These are phyloP conservation scores for Cryptococcus hybrid DNA, from an alignment of 1,284 basidiomycete species.

Conservation along the genomic window DNA sequence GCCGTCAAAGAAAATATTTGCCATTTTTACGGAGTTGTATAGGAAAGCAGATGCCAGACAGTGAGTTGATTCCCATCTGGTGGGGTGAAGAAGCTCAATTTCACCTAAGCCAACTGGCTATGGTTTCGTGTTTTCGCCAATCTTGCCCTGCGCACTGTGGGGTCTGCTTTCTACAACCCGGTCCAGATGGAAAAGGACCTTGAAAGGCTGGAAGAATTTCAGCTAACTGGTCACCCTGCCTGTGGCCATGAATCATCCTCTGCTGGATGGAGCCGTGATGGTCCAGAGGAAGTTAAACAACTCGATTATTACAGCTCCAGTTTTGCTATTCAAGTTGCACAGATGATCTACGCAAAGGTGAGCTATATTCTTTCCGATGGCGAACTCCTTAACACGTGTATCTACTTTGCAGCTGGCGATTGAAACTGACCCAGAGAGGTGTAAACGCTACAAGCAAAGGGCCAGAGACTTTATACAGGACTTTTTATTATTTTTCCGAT, in stretches of 20 bases:
- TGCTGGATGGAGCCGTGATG: constrained; percentile 69
- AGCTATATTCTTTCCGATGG: background rate
- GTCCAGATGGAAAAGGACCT: constrained; percentile 68
- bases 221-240: constrained; percentile 54
- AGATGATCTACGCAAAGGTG: constrained; percentile 65
- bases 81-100: constrained; percentile 1
- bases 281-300: constrained; percentile 71
- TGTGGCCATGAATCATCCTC: constrained; percentile 49
- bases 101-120: constrained; percentile 65
- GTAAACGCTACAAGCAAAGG: constrained; percentile 63
- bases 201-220: constrained; percentile 75
- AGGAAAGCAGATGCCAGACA: constrained; percentile 59
- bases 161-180: constrained; percentile 59
- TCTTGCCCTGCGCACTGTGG: constrained; percentile 64
- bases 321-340: constrained; percentile 73
- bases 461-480: constrained; percentile 65
- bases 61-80: constrained; percentile 23
- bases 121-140: constrained; percentile 82
- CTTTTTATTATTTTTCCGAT: constrained; percentile 72
- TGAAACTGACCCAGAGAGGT: constrained; percentile 62
- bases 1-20: constrained; percentile 61
- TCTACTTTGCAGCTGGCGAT: constrained; percentile 52
- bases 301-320: constrained; percentile 76
- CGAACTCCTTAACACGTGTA: background rate
- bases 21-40: constrained; percentile 67